These are phyloP conservation scores for Physcomitrellopsis africana DNA, from an alignment of 225 moss, liverwort and hornwort genomes.

Conservation along the genomic window DNA sequence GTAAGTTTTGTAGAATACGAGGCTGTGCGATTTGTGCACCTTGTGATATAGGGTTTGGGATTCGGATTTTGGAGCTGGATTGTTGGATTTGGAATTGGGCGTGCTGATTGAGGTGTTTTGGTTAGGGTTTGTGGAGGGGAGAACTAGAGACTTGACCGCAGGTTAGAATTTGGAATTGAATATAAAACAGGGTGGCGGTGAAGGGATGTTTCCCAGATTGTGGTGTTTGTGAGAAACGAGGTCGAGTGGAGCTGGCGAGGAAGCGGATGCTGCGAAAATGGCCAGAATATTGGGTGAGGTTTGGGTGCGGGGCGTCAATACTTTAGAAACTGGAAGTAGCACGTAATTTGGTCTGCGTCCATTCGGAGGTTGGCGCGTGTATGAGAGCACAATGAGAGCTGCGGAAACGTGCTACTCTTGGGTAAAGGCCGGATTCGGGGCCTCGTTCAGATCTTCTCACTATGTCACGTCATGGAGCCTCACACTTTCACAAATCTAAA, in stretches of 20 bases:
- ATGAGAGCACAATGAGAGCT: constrained; percentile 60
- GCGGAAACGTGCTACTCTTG: constrained; percentile 33
- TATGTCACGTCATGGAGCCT: constrained; percentile 60
- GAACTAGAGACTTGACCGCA: background rate
- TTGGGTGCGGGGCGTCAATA: constrained; percentile 31
- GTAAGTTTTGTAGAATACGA: too few relatives aligned
- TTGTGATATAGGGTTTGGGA: background rate
- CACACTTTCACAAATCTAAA: constrained; percentile 64
- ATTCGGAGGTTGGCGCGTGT: constrained; percentile 28
- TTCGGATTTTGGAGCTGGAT: background rate
- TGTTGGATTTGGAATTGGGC: background rate
- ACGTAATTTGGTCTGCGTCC: constrained; percentile 13
- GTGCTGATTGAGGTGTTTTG: background rate
- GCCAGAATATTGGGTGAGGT: background rate
- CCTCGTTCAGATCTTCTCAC: constrained; percentile 31
- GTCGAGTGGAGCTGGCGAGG: constrained; percentile 5
- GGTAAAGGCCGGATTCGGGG: constrained; percentile 47
- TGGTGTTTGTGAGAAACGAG: background rate
- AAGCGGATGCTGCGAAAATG: constrained; percentile 37
- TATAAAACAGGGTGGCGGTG: background rate
- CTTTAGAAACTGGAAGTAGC: background rate
- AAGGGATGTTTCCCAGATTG: constrained; percentile 26
- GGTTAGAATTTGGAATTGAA: background rate
- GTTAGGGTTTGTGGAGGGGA: background rate
- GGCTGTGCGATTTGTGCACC: too few relatives aligned